These are phyloP conservation scores for Spergularia azorica DNA, from an alignment of 179 eudicot genomes.

Conservation along the genomic window DNA sequence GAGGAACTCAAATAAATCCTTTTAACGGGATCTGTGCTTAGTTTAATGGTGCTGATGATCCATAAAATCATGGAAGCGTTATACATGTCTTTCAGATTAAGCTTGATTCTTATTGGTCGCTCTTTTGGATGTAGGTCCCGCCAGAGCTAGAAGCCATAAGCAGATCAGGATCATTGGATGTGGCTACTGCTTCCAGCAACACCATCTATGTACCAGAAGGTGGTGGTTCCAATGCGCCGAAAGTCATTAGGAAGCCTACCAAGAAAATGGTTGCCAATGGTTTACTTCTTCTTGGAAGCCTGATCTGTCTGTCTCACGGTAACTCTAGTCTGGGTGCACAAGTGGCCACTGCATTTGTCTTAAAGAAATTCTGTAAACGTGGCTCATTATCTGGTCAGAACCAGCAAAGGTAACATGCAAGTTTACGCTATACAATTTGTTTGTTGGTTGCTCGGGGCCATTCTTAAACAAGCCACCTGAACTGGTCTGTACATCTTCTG, in stretches of 20 bases:
- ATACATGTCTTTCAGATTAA: constrained; percentile 5
- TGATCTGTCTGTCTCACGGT: constrained; percentile 64
- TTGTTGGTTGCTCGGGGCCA: not conserved
- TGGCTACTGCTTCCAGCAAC: constrained; percentile 27
- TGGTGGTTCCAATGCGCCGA: constrained; percentile 16
- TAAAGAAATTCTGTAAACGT: constrained; percentile 62
- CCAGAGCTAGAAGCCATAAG: constrained; percentile 37
- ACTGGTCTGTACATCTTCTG: not conserved
- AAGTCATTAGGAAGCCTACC: constrained; percentile 44
- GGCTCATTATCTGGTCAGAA: constrained; percentile 30
- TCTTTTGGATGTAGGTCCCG: constrained; percentile 49
- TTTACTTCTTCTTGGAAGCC: constrained; percentile 70
- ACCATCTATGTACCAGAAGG: not conserved
- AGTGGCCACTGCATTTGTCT: constrained; percentile 66
- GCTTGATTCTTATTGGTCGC: not conserved
- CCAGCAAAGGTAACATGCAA: constrained; percentile 24
- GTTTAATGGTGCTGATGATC: not conserved
- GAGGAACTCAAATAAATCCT: not conserved
- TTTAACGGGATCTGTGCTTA: not conserved
- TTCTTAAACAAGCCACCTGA: not conserved
- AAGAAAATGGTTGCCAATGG: constrained; percentile 68
- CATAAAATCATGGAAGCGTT: not conserved
- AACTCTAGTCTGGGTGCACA: constrained; percentile 65
- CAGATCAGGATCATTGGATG: constrained; percentile 12
- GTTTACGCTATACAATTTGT: not conserved